A percentile compares a stretch with the other conserved stretches of the same genome.
phyloP scores from a whole-genome alignment of 2,329 filamentous ascomycete species.

The Dothistroma septosporum region DNA sequence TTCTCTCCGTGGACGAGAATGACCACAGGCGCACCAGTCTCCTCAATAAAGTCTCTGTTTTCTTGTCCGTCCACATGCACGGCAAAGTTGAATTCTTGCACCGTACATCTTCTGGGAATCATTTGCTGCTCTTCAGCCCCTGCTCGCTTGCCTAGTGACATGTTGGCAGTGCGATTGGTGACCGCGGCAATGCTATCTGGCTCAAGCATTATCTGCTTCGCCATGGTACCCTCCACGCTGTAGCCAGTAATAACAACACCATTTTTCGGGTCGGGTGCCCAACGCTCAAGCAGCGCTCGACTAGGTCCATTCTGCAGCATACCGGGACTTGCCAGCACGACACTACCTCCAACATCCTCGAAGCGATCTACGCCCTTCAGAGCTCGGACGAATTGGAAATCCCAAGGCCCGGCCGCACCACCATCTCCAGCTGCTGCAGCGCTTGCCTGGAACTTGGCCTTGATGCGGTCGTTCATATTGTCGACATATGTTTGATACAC shows the following conservation, averaged over 20 bases:
- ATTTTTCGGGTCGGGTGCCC: conserved; percentile 94
- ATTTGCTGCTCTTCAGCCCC: conserved; percentile 70
- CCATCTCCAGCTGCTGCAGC: conserved; percentile 78
- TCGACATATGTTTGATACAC: conserved; percentile 98
- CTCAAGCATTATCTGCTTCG: conserved; percentile 89
- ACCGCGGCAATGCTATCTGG: conserved; percentile 92
- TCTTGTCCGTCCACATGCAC: conserved; percentile 95
- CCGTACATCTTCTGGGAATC: conserved; percentile 87
- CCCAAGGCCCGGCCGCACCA: conserved; percentile 75
- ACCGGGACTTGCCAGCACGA: conserved; percentile 96
- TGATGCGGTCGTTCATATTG: conserved; percentile 99
- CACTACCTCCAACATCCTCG: conserved; percentile 89
- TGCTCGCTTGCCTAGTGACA: conserved; percentile 30
- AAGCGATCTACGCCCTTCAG: conserved; percentile 92
- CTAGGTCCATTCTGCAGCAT: conserved; percentile 98
- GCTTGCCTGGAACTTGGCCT: conserved; percentile 79
- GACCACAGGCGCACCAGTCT: conserved; percentile 85
- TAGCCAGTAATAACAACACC: conserved; percentile 99
- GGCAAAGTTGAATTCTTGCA: conserved; percentile 92
- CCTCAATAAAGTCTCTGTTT: conserved; percentile 94
- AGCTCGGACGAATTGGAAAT: conserved; percentile 90
- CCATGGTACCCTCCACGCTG: conserved; percentile 98
- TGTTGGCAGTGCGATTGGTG: conserved; percentile 51
- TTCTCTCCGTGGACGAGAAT: conserved; percentile 96
- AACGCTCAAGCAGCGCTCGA: conserved; percentile 84